Percentiles rank a stretch among this genome's conserved stretches.
Conservation (phyloP, 2,329 filamentous ascomycete genomes). For the Penicillium sp. region DNA sequence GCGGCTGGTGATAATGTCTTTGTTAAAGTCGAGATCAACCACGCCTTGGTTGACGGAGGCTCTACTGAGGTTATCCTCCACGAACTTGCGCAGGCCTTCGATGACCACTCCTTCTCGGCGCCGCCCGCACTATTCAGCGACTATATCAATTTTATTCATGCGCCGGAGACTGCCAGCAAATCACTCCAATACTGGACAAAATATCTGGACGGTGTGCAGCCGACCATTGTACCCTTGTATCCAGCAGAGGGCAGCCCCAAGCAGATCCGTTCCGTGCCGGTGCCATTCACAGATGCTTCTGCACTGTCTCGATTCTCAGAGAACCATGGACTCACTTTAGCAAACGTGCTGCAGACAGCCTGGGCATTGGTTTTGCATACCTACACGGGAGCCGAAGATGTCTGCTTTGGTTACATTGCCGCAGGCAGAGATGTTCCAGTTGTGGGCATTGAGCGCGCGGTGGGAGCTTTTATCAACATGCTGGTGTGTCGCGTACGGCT, state of each 20-base stretch:
- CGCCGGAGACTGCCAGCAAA: not conserved
- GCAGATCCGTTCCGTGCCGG: not conserved
- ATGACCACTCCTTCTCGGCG: not conserved
- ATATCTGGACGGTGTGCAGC: not conserved
- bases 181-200: too few species aligned
- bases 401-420: not conserved
- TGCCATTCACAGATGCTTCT: conserved; percentile 62
- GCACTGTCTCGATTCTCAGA: conserved; percentile 65
- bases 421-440: not conserved
- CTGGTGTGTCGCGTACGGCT: not conserved
- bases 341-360: not conserved
- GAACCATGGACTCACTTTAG: not conserved
- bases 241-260: not conserved
- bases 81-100: conserved; percentile 1
- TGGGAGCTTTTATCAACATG: not conserved
- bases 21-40: too few species aligned
- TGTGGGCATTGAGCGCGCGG: not conserved
- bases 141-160: not conserved
- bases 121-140: not conserved
- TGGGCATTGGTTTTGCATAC: not conserved
- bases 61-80: not conserved
- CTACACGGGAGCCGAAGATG: not conserved
- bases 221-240: not conserved
- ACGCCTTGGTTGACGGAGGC: too few species aligned
- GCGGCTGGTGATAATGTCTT: not conserved